A percentile compares a stretch with the other conserved stretches of the same genome.
These are phyloP conservation scores for Morella rubra DNA, from an alignment of 306 rosid genomes.

Conservation along the genomic window DNA sequence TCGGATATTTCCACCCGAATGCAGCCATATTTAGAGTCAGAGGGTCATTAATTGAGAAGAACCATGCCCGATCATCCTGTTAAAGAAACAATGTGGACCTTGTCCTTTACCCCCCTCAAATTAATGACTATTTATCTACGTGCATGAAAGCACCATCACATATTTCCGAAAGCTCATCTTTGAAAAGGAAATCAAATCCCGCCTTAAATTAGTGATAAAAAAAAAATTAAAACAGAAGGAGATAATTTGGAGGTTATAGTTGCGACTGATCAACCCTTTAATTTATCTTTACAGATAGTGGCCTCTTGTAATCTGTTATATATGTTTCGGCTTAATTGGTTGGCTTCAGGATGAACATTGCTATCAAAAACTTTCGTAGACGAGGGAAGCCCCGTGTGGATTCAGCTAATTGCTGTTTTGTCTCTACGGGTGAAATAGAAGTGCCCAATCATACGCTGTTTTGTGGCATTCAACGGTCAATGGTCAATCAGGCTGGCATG, in stretches of 20 bases:
- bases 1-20: neutral
- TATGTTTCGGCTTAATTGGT: neutral
- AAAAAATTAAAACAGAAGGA: too few species aligned
- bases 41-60: neutral
- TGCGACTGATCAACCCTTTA: too few species aligned
- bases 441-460: constrained; percentile 7
- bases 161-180: too few species aligned
- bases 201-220: too few species aligned
- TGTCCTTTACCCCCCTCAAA: neutral
- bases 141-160: neutral
- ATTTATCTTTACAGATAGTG: too few species aligned
- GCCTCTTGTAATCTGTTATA: too few species aligned
- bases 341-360: constrained; percentile 21
- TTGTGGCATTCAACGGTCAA: constrained; percentile 30
- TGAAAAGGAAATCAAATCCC: too few species aligned
- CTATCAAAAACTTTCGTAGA: constrained; percentile 2
- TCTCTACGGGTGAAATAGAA: constrained; percentile 28
- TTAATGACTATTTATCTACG: neutral
- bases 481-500: neutral
- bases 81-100: neutral
- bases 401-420: constrained; percentile 14
- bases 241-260: too few species aligned
- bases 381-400: constrained; percentile 15
- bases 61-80: neutral
- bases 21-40: constrained; percentile 14